Evolutionary conservation across 352 stramenopile species (phyloP).

Genomic region (Hyaloperonospora arabidopsidis): DNA sequence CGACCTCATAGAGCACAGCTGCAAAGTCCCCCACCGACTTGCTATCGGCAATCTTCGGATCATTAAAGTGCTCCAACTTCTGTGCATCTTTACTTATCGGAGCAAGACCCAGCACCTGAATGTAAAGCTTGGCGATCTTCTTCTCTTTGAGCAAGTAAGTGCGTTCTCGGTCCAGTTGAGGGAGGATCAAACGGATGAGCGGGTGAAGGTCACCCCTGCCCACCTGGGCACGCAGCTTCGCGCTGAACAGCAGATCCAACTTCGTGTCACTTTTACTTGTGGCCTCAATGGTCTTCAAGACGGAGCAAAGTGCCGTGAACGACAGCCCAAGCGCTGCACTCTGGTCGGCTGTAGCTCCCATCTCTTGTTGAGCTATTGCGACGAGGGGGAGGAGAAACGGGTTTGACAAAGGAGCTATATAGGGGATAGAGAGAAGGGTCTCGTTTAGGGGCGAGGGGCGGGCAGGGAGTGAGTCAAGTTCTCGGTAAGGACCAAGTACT

Average conservation of each 20-base stretch:
- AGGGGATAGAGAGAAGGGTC: too few species aligned
- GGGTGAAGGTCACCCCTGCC: slow-evolving; percentile 57
- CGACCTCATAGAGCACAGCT: slow-evolving; percentile 62
- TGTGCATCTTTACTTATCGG: slow-evolving; percentile 57
- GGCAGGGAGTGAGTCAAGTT: too few species aligned
- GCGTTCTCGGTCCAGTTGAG: slow-evolving; percentile 75
- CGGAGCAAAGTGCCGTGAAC: slow-evolving; percentile 64
- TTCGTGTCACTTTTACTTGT: slow-evolving; percentile 72
- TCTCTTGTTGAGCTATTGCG: not conserved
- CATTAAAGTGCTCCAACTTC: slow-evolving; percentile 76
- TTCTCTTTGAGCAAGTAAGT: slow-evolving; percentile 85
- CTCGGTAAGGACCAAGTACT: too few species aligned
- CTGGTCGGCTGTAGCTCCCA: slow-evolving; percentile 5
- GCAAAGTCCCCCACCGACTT: slow-evolving; percentile 81
- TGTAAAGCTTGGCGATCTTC: slow-evolving; percentile 76
- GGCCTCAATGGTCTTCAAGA: slow-evolving; percentile 61
- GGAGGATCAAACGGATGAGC: slow-evolving; percentile 63
- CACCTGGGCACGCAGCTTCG: slow-evolving; percentile 46
- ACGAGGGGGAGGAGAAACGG: not conserved
- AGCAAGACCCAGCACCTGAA: slow-evolving; percentile 64
- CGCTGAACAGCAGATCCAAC: slow-evolving; percentile 68
- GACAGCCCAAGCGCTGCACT: slow-evolving; percentile 37
- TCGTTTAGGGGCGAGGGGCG: too few species aligned
- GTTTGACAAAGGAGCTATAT: too few species aligned
- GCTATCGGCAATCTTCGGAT: slow-evolving; percentile 71